These are phyloP conservation scores for Clathrus columnatus DNA, from an alignment of 768 basidiomycete species.

Conservation along the genomic window DNA sequence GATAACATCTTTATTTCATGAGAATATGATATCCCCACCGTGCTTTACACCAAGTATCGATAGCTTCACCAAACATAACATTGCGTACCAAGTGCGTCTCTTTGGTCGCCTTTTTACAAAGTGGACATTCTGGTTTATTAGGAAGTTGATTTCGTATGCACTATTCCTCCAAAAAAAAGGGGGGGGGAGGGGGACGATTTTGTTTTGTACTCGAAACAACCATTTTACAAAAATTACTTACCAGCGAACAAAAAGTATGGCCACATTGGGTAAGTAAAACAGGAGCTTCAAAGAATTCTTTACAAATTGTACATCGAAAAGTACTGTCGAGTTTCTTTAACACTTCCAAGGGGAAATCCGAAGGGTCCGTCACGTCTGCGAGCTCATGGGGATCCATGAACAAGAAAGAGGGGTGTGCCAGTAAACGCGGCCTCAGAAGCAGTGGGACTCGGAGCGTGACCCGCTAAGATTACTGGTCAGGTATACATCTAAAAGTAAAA, in stretches of 20 bases:
- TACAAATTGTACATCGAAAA: constrained; percentile 68
- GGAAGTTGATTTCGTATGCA: constrained; percentile 30
- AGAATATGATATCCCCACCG: constrained; percentile 39
- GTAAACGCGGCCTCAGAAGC: no score
- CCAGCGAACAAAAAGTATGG: constrained; percentile 75
- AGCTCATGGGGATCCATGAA: not conserved
- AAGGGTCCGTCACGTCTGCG: constrained; percentile 44
- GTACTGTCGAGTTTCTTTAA: constrained; percentile 55
- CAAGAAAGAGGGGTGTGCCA: not conserved
- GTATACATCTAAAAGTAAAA: not conserved
- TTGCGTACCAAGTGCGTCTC: constrained; percentile 64
- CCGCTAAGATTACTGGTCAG: no score
- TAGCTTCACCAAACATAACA: constrained; percentile 58
- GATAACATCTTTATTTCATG: not conserved
- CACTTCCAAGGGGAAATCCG: constrained; percentile 49
- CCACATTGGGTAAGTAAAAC: constrained; percentile 61
- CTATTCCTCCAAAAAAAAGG: constrained; percentile 27
- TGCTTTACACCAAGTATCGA: constrained; percentile 60
- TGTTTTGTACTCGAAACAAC: not conserved
- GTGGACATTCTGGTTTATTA: constrained; percentile 61
- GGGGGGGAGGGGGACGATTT: not conserved
- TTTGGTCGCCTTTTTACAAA: constrained; percentile 43
- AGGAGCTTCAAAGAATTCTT: constrained; percentile 64
- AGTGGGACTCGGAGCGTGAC: no score
- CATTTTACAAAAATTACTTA: constrained; percentile 25